Conservation (phyloP, 2,329 filamentous ascomycete species). For the Ophiocordyceps camponoti-saundersi region DNA sequence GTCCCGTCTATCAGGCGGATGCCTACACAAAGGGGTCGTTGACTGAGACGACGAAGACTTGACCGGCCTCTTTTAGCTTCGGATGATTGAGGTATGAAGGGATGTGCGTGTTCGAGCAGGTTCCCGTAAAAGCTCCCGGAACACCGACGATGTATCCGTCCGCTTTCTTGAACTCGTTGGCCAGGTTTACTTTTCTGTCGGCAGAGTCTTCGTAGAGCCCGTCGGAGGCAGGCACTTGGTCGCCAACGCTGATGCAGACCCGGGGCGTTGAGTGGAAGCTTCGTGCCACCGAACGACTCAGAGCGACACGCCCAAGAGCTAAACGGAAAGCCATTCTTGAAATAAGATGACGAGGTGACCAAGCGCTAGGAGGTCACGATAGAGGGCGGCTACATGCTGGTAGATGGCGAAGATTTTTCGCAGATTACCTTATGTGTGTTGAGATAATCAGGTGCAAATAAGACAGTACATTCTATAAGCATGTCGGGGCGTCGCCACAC, state of each 20-base stretch:
- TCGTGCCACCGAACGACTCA: conserved; percentile 15
- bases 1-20: background rate
- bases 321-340: conserved; percentile 14
- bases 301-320: conserved; percentile 15
- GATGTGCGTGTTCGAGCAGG: conserved; percentile 50
- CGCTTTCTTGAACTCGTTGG: conserved; percentile 52
- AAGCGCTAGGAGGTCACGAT: too few relatives aligned
- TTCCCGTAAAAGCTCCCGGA: conserved; percentile 55
- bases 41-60: conserved; percentile 80
- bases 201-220: conserved; percentile 74
- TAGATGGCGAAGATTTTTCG: too few relatives aligned
- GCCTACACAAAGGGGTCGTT: conserved; percentile 90
- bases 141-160: conserved; percentile 76
- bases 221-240: conserved; percentile 60
- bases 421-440: too few relatives aligned
- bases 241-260: conserved; percentile 57
- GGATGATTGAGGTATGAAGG: conserved; percentile 74
- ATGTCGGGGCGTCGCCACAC: too few relatives aligned
- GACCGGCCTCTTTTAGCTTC: conserved; percentile 60
- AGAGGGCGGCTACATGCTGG: too few relatives aligned
- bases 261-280: conserved; percentile 49
- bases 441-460: too few relatives aligned
- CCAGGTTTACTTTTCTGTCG: conserved; percentile 78
- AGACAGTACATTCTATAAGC: too few relatives aligned
- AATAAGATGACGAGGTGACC: background rate